Evolutionary conservation across 2,329 filamentous ascomycete genomes (phyloP), one percentile per base, ranked within the genome.

Genomic region (Fusarium sp.): DNA sequence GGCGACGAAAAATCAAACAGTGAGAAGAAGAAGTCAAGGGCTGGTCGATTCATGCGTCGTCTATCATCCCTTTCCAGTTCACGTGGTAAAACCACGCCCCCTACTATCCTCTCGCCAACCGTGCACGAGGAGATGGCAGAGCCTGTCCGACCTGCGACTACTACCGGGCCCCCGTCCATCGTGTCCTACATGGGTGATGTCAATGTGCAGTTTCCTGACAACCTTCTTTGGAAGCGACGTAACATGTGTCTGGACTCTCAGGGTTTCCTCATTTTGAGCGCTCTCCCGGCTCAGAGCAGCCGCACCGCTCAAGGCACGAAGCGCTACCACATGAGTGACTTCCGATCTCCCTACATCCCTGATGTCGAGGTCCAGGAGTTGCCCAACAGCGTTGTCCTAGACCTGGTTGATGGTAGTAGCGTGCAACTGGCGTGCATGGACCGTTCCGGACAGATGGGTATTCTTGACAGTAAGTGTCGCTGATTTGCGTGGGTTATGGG

Each of bases 171-270:
- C 26, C 77, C 83, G 1, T 82, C 81, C 53, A 84, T 91, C 58
- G 86, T 91, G 31, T 86, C 93, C 7, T 91, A 92, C 70, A 88
- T 97, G 81, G 94, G 95, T 54, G 94, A 98, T 78, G 92, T 99
- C 71, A 98, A 99, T 77, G 93, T 98, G 16, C 96, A 99, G 80
- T 98, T 99, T 80, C 96, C 96, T 0, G 95, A 98, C 79, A 97
- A 94, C 61, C 87, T 99, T 51, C 87, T 99, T 18, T 99, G 96
- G 96, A 99, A 98, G 85, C 92, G 95, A 61, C 91, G 96, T 68
- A 95, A 92, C 78, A 91, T 98, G 83, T 92, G 92, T 72, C 90
- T 99, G 63, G 95, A 98, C 81, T 90, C 91, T 14, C 88, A 92
- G 68, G 96, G 95, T 24, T 95, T 93, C 82, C 85, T 99, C 42